phyloP scores from a whole-genome alignment of 345 rosid species.

The Populus tremula region DNA sequence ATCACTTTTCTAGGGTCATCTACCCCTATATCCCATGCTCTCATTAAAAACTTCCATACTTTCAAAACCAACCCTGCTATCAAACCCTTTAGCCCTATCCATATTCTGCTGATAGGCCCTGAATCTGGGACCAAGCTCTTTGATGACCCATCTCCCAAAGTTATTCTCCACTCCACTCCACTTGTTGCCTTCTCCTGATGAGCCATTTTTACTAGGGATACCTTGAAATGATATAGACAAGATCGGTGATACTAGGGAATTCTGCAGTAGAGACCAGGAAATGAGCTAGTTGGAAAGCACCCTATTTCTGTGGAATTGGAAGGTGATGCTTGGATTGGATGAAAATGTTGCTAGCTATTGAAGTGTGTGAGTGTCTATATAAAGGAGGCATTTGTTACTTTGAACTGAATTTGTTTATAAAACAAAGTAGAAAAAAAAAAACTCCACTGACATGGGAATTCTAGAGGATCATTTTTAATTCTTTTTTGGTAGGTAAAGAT shows the following conservation, averaged over 20 bases:
- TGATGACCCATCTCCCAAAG: conserved; percentile 37
- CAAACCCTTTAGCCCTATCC: conserved; percentile 28
- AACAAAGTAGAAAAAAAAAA: no score
- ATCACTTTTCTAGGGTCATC: conserved; percentile 46
- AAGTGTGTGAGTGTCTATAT: not conserved
- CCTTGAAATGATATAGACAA: not conserved
- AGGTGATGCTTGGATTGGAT: not conserved
- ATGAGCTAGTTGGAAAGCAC: not conserved
- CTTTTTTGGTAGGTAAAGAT: conserved; percentile 25
- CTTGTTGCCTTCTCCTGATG: conserved; percentile 13
- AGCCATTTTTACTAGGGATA: conserved; percentile 19
- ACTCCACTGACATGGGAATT: conserved; percentile 7
- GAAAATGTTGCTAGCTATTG: not conserved
- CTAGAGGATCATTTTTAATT: conserved; percentile 10
- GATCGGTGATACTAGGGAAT: not conserved
- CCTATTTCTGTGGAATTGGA: conserved; percentile 17
- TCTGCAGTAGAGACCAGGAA: no score
- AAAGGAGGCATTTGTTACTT: not conserved
- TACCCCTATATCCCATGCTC: conserved; percentile 30
- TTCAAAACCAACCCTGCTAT: conserved; percentile 13
- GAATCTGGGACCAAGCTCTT: conserved; percentile 35
- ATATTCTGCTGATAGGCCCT: conserved; percentile 16
- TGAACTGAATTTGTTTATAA: not conserved
- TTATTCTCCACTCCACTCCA: conserved; percentile 48
- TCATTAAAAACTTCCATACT: conserved; percentile 29